A percentile compares a stretch with the other conserved stretches of the same genome.
Conservation (phyloP, 2,329 filamentous ascomycete genomes). For the Eutypella sp. region DNA sequence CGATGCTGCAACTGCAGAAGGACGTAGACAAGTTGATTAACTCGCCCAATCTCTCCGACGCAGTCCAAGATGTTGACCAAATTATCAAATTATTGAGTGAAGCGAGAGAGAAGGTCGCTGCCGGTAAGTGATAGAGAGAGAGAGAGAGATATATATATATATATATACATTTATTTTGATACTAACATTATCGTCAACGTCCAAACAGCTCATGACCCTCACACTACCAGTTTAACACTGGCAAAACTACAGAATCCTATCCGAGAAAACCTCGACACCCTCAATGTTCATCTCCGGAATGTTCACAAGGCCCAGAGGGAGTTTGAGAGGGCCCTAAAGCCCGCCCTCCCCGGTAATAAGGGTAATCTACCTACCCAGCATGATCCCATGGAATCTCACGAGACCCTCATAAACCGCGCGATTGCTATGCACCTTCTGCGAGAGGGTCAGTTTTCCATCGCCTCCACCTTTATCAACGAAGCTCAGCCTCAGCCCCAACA, state of each 20-base stretch:
- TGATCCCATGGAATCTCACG: constrained; percentile 72
- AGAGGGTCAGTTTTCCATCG: constrained; percentile 88
- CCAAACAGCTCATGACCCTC: constrained; percentile 51
- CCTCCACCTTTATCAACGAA: constrained; percentile 78
- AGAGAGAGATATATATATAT: too few species aligned
- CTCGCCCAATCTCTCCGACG: constrained; percentile 63
- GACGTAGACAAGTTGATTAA: constrained; percentile 70
- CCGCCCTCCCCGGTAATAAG: constrained; percentile 65
- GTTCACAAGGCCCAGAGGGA: constrained; percentile 77
- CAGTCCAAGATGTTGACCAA: constrained; percentile 74
- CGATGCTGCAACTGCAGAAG: constrained; percentile 56
- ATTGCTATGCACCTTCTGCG: constrained; percentile 95
- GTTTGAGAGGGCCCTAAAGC: constrained; percentile 81
- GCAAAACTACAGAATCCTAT: constrained; percentile 83
- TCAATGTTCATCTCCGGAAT: constrained; percentile 77
- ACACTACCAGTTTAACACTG: constrained; percentile 67
- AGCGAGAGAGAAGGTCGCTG: constrained; percentile 68
- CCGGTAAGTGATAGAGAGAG: too few species aligned
- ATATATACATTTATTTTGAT: constrained; percentile 9
- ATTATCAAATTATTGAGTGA: constrained; percentile 72
- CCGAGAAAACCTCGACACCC: constrained; percentile 72
- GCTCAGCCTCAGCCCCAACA: constrained; percentile 33
- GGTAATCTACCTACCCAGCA: constrained; percentile 71
- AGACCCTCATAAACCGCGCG: constrained; percentile 79
- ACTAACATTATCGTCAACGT: too few species aligned